Conservation (phyloP, 208 protist genomes). For the Perkinsela sp. region DNA sequence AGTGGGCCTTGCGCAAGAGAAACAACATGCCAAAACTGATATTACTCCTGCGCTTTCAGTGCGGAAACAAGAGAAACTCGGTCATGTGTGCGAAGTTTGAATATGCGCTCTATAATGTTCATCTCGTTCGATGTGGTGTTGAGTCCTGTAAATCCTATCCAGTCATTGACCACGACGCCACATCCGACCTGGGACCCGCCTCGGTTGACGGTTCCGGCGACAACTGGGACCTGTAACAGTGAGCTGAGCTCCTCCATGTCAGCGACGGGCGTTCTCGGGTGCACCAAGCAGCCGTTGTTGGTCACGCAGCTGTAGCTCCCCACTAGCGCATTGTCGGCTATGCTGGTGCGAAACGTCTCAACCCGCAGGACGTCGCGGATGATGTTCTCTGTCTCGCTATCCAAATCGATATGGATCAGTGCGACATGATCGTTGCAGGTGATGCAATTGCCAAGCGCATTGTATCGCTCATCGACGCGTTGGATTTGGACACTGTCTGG, state of each 20-base stretch:
- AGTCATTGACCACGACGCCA: constrained; percentile 95
- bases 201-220: constrained; percentile 96
- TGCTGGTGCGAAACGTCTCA: constrained; percentile 92
- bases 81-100: constrained; percentile 71
- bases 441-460: constrained; percentile 94
- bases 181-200: constrained; percentile 73
- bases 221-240: constrained; percentile 88
- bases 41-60: not conserved
- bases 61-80: not conserved
- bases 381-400: constrained; percentile 96
- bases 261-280: constrained; percentile 73
- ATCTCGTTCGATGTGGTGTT: constrained; percentile 96
- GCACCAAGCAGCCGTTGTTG: constrained; percentile 93
- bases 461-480: constrained; percentile 90
- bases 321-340: constrained; percentile 88
- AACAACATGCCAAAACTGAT: not conserved
- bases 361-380: constrained; percentile 89
- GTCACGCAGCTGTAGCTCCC: constrained; percentile 86
- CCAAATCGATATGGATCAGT: constrained; percentile 94
- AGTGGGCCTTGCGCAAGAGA: not conserved
- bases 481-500: constrained; percentile 85
- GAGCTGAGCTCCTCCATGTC: constrained; percentile 96
- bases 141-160: constrained; percentile 87
- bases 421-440: constrained; percentile 98
- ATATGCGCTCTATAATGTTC: constrained; percentile 93